phyloP scores from a whole-genome alignment of 768 basidiomycete species.

The Candolleomyces eurysporus region DNA sequence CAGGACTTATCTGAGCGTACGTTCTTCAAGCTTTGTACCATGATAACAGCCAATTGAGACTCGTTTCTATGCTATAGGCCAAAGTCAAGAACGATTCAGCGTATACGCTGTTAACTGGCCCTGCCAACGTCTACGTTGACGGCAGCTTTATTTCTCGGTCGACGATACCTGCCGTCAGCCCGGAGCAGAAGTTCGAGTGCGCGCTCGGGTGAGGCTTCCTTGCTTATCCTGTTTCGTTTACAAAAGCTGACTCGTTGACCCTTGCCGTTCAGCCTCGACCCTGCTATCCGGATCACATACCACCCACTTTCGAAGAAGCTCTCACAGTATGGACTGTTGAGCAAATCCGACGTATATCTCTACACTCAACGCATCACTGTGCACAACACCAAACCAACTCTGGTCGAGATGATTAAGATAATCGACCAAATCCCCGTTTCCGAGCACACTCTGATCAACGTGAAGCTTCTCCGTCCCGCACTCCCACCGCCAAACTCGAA shows the following conservation, averaged over 20 bases:
- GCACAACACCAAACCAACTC: slow-evolving; percentile 35
- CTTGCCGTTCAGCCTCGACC: slow-evolving; percentile 29
- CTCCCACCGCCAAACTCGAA: slow-evolving; percentile 11
- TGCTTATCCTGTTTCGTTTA: not conserved
- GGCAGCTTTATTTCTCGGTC: slow-evolving; percentile 54
- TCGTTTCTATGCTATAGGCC: slow-evolving; percentile 27
- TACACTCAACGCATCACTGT: slow-evolving; percentile 39
- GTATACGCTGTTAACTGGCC: slow-evolving; percentile 47
- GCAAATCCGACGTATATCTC: slow-evolving; percentile 25
- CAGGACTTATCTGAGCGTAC: slow-evolving; percentile 36
- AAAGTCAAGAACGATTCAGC: slow-evolving; percentile 53
- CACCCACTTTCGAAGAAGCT: slow-evolving; percentile 33
- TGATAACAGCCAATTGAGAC: not conserved
- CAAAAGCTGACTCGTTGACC: not conserved
- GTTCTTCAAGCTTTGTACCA: not conserved
- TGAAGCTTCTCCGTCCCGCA: slow-evolving; percentile 36
- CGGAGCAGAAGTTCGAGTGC: slow-evolving; percentile 43
- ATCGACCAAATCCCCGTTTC: slow-evolving; percentile 40
- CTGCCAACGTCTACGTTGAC: slow-evolving; percentile 51
- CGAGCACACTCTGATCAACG: slow-evolving; percentile 33
- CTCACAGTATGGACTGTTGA: slow-evolving; percentile 32
- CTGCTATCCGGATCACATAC: slow-evolving; percentile 39
- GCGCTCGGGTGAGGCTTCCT: slow-evolving; percentile 37
- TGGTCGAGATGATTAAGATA: slow-evolving; percentile 32
- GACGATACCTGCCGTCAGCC: slow-evolving; percentile 37